Percentiles rank a stretch among this genome's conserved stretches.
Evolutionary conservation across 2,329 filamentous ascomycete species (phyloP).

Genomic region (Fusarium ambrosium): DNA sequence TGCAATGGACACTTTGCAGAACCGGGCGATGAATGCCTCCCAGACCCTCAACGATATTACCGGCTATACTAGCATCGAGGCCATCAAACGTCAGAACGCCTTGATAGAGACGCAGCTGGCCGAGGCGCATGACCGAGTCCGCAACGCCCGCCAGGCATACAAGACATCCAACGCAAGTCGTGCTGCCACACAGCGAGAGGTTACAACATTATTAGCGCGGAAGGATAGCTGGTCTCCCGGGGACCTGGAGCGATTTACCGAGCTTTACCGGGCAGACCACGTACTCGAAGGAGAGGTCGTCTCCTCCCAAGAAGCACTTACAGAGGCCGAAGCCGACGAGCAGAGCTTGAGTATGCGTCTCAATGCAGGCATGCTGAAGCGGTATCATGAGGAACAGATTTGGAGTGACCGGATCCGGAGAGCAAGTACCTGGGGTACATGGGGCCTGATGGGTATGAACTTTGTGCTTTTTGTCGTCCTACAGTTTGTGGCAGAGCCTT

Average conservation of each 20-base stretch:
- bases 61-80: constrained; percentile 92
- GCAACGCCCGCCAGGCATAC: constrained; percentile 80
- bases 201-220: constrained; percentile 91
- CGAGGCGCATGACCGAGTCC: constrained; percentile 74
- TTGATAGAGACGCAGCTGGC: constrained; percentile 71
- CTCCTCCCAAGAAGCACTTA: constrained; percentile 78
- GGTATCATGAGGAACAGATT: constrained; percentile 99
- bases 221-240: constrained; percentile 91
- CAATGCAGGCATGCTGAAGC: constrained; percentile 85
- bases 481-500: constrained; percentile 92
- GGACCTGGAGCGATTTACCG: constrained; percentile 95
- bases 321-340: constrained; percentile 81
- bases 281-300: constrained; percentile 88
- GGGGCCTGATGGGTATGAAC: constrained; percentile 97
- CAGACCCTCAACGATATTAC: constrained; percentile 94
- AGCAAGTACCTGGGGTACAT: constrained; percentile 98
- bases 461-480: constrained; percentile 88
- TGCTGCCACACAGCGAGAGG: constrained; percentile 92
- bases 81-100: constrained; percentile 83
- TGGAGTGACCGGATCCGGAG: constrained; percentile 98
- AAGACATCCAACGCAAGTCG: constrained; percentile 86
- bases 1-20: constrained; percentile 91
- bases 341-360: constrained; percentile 82
- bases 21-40: constrained; percentile 85
- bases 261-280: constrained; percentile 92